These are phyloP conservation scores for Zasmidium angulare DNA, from an alignment of 2,329 filamentous ascomycete species.

Conservation along the genomic window DNA sequence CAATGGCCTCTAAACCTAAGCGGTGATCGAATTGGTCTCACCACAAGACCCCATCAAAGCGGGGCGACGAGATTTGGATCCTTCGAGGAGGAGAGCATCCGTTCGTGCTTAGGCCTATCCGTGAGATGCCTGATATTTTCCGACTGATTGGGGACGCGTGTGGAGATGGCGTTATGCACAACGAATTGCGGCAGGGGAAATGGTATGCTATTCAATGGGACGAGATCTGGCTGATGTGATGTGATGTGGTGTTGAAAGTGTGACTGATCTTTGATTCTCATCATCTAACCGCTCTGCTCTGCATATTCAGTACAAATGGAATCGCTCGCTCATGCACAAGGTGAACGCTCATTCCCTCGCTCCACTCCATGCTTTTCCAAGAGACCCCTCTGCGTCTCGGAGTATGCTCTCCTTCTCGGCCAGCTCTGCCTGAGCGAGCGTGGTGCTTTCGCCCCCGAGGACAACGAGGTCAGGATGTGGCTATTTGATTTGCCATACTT, in stretches of 20 bases:
- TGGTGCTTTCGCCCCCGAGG: neutral
- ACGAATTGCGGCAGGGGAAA: too few species aligned
- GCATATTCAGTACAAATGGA: constrained; percentile 5
- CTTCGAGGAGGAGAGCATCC: too few species aligned
- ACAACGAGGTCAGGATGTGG: neutral
- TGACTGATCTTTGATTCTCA: neutral
- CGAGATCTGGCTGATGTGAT: too few species aligned
- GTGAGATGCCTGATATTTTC: too few species aligned
- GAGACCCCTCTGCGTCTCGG: neutral
- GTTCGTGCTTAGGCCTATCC: too few species aligned
- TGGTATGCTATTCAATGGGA: too few species aligned
- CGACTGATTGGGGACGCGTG: too few species aligned
- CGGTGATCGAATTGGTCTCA: too few species aligned
- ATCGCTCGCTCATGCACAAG: neutral
- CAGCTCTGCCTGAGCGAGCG: neutral
- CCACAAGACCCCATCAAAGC: too few species aligned
- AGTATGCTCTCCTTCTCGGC: neutral
- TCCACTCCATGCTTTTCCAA: neutral
- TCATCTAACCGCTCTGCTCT: neutral
- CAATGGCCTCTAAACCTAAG: too few species aligned
- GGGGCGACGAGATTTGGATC: too few species aligned
- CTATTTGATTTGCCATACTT: neutral
- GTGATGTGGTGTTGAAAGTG: neutral
- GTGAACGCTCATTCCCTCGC: neutral
- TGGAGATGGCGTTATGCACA: too few species aligned